Percentiles rank a stretch among this genome's conserved stretches.
phyloP scores from a whole-genome alignment of 106 monocot genomes.

The Gastrodia elata region DNA sequence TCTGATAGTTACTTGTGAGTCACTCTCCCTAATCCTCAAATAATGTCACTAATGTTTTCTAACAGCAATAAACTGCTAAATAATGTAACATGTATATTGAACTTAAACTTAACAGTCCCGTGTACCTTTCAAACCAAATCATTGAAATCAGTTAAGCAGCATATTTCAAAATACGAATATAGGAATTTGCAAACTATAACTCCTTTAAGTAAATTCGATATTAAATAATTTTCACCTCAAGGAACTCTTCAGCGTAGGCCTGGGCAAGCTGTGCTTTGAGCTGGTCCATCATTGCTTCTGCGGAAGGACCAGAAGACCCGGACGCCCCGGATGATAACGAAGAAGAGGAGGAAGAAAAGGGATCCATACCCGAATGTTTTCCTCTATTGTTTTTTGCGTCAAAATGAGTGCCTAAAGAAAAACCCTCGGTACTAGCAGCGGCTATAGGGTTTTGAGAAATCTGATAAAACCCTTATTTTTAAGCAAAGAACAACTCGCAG shows the following conservation, averaged over 20 bases:
- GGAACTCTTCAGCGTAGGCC: constrained; percentile 94
- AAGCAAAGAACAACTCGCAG: too few species aligned
- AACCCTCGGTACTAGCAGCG: not conserved
- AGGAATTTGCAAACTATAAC: not conserved
- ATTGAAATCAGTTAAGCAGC: not conserved
- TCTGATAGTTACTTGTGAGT: too few species aligned
- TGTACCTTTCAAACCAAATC: not conserved
- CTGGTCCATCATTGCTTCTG: constrained; percentile 83
- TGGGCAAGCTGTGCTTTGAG: constrained; percentile 86
- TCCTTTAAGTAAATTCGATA: not conserved
- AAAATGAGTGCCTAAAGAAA: not conserved
- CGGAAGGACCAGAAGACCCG: constrained; percentile 27
- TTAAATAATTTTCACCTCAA: constrained; percentile 52
- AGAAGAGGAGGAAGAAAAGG: constrained; percentile 43
- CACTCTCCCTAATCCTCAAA: too few species aligned
- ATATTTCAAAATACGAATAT: not conserved
- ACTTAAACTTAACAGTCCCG: not conserved
- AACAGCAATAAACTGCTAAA: too few species aligned
- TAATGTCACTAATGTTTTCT: too few species aligned
- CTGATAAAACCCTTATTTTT: not conserved
- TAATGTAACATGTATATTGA: too few species aligned
- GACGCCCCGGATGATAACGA: constrained; percentile 10
- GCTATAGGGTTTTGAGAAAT: not conserved
- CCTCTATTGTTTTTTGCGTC: not conserved
- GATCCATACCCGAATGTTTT: constrained; percentile 19